These are phyloP conservation scores for Euryodendron excelsum DNA, from an alignment of 148 eudicot species.

Conservation along the genomic window DNA sequence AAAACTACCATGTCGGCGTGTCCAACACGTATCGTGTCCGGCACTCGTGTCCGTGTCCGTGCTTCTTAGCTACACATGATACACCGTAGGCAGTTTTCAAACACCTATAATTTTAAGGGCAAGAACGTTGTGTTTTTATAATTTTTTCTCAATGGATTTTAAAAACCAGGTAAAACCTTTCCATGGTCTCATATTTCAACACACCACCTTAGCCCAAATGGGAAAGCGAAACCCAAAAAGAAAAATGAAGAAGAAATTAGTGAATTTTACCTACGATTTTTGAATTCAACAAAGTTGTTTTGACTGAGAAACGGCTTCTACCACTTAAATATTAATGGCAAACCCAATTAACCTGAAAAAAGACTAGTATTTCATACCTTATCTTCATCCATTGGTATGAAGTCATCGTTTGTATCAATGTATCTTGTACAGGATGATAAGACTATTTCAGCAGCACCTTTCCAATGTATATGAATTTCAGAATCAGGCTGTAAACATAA, in stretches of 20 bases:
- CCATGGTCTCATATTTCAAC: background rate
- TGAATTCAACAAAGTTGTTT: background rate
- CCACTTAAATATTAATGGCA: background rate
- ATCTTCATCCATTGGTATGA: conserved; percentile 49
- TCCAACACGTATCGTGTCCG: too few species aligned
- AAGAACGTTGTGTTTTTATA: background rate
- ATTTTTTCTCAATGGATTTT: background rate
- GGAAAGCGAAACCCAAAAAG: background rate
- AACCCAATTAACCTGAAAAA: background rate
- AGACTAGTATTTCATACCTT: conserved; percentile 47
- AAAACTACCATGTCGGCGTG: too few species aligned
- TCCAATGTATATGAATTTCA: conserved; percentile 83
- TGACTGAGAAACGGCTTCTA: background rate
- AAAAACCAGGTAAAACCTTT: background rate
- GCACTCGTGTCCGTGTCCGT: too few species aligned
- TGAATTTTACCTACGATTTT: background rate
- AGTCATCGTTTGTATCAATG: conserved; percentile 50
- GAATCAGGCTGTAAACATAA: conserved; percentile 45
- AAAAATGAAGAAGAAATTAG: background rate
- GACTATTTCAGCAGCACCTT: conserved; percentile 97
- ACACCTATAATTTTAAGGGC: background rate
- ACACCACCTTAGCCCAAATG: background rate
- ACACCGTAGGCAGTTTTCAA: background rate
- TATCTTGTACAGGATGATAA: conserved; percentile 64
- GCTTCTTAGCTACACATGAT: background rate